phyloP scores from a whole-genome alignment of 208 protist genomes.

The Trypanosomatidae sp. region DNA sequence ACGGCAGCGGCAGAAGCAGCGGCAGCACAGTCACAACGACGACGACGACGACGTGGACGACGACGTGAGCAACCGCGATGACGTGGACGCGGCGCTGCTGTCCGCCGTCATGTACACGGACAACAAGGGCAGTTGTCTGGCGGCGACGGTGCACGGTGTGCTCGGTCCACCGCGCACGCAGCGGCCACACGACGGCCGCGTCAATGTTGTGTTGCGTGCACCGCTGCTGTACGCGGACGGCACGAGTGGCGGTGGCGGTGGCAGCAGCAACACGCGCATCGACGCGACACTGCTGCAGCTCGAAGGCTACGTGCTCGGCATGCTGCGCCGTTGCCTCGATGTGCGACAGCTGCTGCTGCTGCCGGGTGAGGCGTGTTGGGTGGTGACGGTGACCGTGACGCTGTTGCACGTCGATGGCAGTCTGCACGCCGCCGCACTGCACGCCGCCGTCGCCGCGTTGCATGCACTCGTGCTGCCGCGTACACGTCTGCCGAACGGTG shows the following conservation, averaged over 20 bases:
- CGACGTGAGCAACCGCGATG: slow-evolving; percentile 1
- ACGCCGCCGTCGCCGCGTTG: slow-evolving; percentile 53
- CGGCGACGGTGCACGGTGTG: slow-evolving; percentile 41
- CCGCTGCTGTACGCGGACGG: slow-evolving; percentile 37
- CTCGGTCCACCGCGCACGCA: slow-evolving; percentile 55
- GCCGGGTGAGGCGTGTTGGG: slow-evolving; percentile 73
- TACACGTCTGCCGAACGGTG: slow-evolving; percentile 56
- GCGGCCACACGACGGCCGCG: slow-evolving; percentile 33
- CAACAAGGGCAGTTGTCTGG: slow-evolving; percentile 38
- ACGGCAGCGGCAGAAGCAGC: neutral
- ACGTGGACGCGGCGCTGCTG: slow-evolving; percentile 12
- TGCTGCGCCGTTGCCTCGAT: slow-evolving; percentile 42
- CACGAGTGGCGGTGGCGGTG: slow-evolving; percentile 1
- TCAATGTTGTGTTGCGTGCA: slow-evolving; percentile 47
- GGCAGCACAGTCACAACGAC: too few species aligned
- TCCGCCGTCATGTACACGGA: slow-evolving; percentile 68
- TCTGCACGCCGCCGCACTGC: slow-evolving; percentile 39
- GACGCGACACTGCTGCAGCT: slow-evolving; percentile 53
- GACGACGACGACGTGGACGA: too few species aligned
- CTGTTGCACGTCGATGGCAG: slow-evolving; percentile 67
- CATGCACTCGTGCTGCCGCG: slow-evolving; percentile 38
- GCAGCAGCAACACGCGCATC: slow-evolving; percentile 4
- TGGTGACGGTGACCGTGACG: slow-evolving; percentile 47
- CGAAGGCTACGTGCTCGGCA: slow-evolving; percentile 44
- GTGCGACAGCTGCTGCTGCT: slow-evolving; percentile 34